Conservation (phyloP, 345 rosid species). For the Melaleuca quinquenervia region DNA sequence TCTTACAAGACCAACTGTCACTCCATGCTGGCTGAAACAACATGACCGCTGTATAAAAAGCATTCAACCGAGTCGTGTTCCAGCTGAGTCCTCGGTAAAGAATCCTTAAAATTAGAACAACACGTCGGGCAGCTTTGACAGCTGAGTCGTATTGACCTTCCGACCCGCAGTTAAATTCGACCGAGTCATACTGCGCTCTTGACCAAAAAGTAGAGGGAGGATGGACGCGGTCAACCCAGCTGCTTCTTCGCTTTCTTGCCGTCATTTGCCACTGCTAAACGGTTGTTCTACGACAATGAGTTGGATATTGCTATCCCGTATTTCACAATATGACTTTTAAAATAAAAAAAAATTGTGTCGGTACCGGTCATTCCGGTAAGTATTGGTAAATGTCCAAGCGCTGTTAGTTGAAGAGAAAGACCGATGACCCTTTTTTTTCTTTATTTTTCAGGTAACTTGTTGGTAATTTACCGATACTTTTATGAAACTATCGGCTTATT, state of each 20-base stretch:
- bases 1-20: neutral
- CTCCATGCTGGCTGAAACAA: neutral
- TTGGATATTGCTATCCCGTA: too few species aligned
- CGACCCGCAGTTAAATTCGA: too few species aligned
- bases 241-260: too few species aligned
- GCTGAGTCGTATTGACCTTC: neutral
- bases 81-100: neutral
- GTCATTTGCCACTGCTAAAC: too few species aligned
- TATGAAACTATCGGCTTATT: neutral
- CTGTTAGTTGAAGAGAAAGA: neutral
- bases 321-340: neutral
- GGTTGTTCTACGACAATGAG: too few species aligned
- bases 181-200: too few species aligned
- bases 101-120: neutral
- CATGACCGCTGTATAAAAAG: neutral
- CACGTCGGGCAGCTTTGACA: neutral
- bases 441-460: neutral
- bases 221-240: too few species aligned
- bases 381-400: neutral
- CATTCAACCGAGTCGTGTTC: neutral
- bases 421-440: neutral
- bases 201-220: too few species aligned
- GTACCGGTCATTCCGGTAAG: neutral
- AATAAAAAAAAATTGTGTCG: too few species aligned
- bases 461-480: neutral